Evolutionary conservation across 2,329 filamentous ascomycete genomes (phyloP).

Genomic region (Alternaria arbusti): DNA sequence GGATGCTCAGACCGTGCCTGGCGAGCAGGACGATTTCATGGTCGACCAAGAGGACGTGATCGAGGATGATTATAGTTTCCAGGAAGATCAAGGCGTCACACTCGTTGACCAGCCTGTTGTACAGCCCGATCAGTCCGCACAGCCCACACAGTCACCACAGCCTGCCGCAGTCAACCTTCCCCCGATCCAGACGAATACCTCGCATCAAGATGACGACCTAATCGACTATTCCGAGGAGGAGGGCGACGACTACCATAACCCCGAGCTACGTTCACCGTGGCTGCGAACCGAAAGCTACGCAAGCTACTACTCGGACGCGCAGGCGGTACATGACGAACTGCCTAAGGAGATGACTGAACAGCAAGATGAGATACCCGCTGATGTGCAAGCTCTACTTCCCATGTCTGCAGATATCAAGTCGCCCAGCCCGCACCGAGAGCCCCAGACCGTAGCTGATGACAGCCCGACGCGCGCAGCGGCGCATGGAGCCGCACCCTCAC

Average conservation of each 20-base stretch:
- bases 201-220: slow-evolving; percentile 34
- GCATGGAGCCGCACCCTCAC: background rate
- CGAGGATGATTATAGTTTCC: slow-evolving; percentile 31
- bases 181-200: background rate
- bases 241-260: slow-evolving; percentile 19
- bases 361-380: slow-evolving; percentile 13
- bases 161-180: background rate
- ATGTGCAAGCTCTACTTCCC: slow-evolving; percentile 11
- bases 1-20: slow-evolving; percentile 20
- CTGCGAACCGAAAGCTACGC: background rate
- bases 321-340: background rate
- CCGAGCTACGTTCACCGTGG: slow-evolving; percentile 1
- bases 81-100: slow-evolving; percentile 14
- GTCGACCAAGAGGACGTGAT: slow-evolving; percentile 43
- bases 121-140: background rate
- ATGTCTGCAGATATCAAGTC: background rate
- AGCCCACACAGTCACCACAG: background rate
- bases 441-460: background rate
- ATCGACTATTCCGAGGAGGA: slow-evolving; percentile 47
- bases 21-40: slow-evolving; percentile 47
- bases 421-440: slow-evolving; percentile 3
- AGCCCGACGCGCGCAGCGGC: background rate
- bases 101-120: slow-evolving; percentile 9
- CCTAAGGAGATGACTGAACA: background rate
- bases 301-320: background rate